Base-by-base conservation (phyloP, 495 filamentous ascomycete species). In the Penicillium cataractarum region DNA sequence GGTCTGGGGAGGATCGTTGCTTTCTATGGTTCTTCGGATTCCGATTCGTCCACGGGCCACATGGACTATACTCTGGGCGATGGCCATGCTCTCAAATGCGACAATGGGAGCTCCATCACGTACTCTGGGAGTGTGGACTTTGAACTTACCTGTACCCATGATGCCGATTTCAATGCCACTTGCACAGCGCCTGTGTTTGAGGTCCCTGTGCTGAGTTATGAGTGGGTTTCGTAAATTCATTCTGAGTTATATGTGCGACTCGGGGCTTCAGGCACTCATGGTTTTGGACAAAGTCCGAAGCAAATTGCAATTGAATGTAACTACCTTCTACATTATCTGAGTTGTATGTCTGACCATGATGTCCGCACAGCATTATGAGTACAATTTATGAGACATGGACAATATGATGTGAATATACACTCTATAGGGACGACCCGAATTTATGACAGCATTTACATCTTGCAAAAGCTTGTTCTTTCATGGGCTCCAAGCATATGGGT, bases 51-150 rank as follows among this genome's bases (percentile, higher is more conserved):
- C 0, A 62, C 37, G 0, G 72, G 71, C 0, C 67, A 65, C 50
- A 66, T 76, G 49, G 74, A 76, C 44, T 76, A 76, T 60, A 65
- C 61, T n/a, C 65, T 76, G 13, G 74, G 74, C 0, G n/a, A n/a
- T 57, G 74, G 74, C 0, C 71, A 76, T 72, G 72, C 74, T 0
- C 57, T 76, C 26, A 65, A 62, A 7, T 76, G 74, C 60, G 66
- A 62, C 6, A 73, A 76, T 68, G 74, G 74, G 5, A 73, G 74
- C 32, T 63, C 48, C 9, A 76, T 76, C n/a, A 75, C 74, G 17
- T 76, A 76, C 42, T 72, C 66, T 0, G 74, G 74, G 0, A 70
- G 69, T 29, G 64, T 66, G 32, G 71, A 76, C 24, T 75, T 76
- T 39, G 26, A 52, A 22, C 48, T 76, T 19, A 67, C 51, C 7